Conservation (phyloP, 441 rosid species). For the Populus trichocarpa region DNA sequence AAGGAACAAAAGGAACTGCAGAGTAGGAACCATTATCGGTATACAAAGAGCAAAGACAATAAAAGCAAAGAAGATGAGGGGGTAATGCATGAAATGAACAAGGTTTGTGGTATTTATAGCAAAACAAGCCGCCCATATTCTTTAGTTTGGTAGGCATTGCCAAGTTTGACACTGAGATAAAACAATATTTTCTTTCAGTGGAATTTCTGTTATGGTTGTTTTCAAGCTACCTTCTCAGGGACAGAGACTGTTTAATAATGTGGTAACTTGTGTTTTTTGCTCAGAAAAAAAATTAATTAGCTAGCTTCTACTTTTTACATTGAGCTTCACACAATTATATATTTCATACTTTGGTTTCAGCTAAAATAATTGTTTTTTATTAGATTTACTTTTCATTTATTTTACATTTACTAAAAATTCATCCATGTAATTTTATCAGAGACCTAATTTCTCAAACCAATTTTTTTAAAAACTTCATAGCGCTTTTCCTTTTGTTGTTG, state of each 20-base stretch:
- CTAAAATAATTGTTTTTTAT: no score
- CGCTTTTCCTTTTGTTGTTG: conserved; percentile 6
- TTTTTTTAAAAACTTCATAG: background rate
- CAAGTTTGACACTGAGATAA: conserved; percentile 25
- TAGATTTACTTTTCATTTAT: no score
- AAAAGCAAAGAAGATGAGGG: conserved; percentile 18
- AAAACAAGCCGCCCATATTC: conserved; percentile 3
- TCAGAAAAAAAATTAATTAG: no score
- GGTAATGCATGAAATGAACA: conserved; percentile 21
- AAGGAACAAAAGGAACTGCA: conserved; percentile 22
- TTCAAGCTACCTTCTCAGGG: conserved; percentile 10
- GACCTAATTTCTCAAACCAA: no score
- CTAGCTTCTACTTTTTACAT: no score
- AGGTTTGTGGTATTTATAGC: conserved; percentile 39
- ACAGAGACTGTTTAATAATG: no score
- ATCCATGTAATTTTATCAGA: no score
- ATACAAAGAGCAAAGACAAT: conserved; percentile 1
- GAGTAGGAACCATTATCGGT: conserved; percentile 36
- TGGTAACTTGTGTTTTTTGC: no score
- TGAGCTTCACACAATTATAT: no score
- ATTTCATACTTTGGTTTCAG: no score
- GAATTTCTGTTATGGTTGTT: conserved; percentile 21
- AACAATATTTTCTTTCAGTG: conserved; percentile 10
- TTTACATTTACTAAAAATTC: no score
- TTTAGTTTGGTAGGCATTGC: conserved; percentile 20